Evolutionary conservation across 2,329 filamentous ascomycete species (phyloP).

Genomic region (Apiospora rasikravindrae): DNA sequence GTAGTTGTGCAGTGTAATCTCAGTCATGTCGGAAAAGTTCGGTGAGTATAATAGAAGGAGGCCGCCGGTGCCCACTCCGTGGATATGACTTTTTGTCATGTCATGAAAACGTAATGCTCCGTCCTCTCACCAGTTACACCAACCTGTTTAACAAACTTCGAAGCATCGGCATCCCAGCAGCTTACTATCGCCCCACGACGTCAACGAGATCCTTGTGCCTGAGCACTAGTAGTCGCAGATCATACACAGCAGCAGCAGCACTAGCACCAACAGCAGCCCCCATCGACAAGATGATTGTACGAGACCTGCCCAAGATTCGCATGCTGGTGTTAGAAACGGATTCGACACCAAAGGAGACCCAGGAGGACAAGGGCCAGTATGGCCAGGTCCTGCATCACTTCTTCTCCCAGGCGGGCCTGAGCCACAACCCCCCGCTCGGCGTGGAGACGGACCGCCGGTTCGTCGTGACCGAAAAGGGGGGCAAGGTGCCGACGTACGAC

Average conservation of each 20-base stretch:
- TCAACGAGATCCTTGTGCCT: neutral
- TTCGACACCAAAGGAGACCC: slow-evolving; percentile 56
- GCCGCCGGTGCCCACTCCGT: neutral
- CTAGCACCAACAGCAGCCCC: neutral
- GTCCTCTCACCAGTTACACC: neutral
- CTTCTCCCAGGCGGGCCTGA: slow-evolving; percentile 55
- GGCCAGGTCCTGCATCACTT: slow-evolving; percentile 58
- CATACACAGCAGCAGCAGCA: neutral
- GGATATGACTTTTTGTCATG: neutral
- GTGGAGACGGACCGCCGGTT: slow-evolving; percentile 61
- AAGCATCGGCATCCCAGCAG: neutral
- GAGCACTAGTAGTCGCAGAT: neutral
- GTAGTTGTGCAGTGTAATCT: neutral
- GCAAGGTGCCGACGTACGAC: slow-evolving; percentile 50
- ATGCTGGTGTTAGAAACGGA: slow-evolving; percentile 65
- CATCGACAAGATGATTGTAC: neutral
- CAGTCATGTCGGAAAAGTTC: neutral
- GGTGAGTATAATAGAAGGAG: slow-evolving; percentile 1
- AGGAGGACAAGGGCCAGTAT: slow-evolving; percentile 55
- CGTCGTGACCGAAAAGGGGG: slow-evolving; percentile 55
- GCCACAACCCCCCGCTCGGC: slow-evolving; percentile 58
- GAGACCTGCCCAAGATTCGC: slow-evolving; percentile 28
- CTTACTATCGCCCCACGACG: neutral
- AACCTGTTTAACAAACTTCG: neutral
- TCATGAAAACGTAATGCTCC: slow-evolving; percentile 14